Conservation (phyloP, 2,329 filamentous ascomycete species). For the Sporothrix humicola region DNA sequence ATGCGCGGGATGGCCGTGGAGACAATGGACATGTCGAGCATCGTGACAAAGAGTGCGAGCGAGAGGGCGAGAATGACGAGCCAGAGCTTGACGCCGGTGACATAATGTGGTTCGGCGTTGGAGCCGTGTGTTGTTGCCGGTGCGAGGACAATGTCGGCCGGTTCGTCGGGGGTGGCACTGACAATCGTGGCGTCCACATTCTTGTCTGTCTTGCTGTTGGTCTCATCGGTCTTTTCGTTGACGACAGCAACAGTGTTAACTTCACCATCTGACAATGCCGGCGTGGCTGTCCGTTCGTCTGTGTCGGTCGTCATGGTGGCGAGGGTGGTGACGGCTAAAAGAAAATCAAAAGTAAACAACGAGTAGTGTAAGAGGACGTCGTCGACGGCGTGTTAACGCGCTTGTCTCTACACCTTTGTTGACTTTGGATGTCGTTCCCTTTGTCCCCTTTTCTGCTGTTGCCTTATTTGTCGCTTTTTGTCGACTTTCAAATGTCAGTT, state of each 20-base stretch:
- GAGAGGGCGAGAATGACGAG: slow-evolving; percentile 51
- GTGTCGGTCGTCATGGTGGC: not conserved
- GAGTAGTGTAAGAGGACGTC: too few relatives aligned
- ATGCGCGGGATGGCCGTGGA: slow-evolving; percentile 34
- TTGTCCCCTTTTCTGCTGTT: not conserved
- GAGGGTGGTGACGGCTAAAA: not conserved
- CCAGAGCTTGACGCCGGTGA: slow-evolving; percentile 44
- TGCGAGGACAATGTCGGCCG: not conserved
- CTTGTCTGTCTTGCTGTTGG: too few relatives aligned
- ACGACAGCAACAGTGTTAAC: not conserved
- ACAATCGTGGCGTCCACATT: too few relatives aligned
- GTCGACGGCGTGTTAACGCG: too few relatives aligned
- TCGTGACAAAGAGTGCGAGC: slow-evolving; percentile 52
- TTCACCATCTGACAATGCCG: not conserved
- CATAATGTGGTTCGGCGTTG: slow-evolving; percentile 25
- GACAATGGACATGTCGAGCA: slow-evolving; percentile 45
- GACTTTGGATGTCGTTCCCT: not conserved
- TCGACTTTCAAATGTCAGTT: not conserved
- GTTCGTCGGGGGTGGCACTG: not conserved
- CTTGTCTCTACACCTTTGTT: not conserved
- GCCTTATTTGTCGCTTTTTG: too few relatives aligned
- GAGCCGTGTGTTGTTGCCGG: slow-evolving; percentile 7
- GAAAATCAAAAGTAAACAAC: not conserved
- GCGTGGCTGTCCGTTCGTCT: slow-evolving; percentile 12
- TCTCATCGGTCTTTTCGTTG: not conserved